These are phyloP conservation scores for Cyclotella choctawhatcheeana DNA, from an alignment of 108 stramenopile species.

Conservation along the genomic window DNA sequence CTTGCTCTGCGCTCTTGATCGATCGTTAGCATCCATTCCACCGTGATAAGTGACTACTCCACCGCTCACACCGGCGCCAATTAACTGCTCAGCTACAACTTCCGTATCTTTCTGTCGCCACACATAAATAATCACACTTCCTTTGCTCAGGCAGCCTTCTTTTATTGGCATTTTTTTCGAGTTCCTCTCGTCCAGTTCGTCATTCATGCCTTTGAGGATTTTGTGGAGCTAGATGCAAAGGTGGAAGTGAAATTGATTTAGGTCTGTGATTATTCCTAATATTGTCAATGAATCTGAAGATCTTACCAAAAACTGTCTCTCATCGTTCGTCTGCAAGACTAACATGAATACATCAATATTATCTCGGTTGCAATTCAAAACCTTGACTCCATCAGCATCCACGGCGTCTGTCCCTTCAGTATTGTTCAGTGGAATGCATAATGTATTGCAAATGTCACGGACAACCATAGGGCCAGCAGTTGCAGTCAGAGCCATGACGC, in stretches of 20 bases:
- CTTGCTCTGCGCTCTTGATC: conserved; percentile 79
- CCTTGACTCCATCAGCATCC: conserved; percentile 56
- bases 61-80: conserved; percentile 60
- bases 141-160: conserved; percentile 68
- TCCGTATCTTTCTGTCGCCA: conserved; percentile 91
- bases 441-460: conserved; percentile 80
- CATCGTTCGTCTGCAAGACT: conserved; percentile 64
- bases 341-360: conserved; percentile 83
- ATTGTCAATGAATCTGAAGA: too few species aligned
- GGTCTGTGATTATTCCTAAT: too few species aligned
- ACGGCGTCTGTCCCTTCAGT: neutral
- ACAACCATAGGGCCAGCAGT: conserved; percentile 89
- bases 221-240: conserved; percentile 67
- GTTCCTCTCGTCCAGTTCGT: conserved; percentile 2
- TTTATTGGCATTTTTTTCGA: conserved; percentile 44
- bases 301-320: conserved; percentile 70
- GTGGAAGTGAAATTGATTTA: too few species aligned
- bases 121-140: conserved; percentile 90
- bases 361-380: conserved; percentile 76
- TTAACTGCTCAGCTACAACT: conserved; percentile 80
- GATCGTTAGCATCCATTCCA: conserved; percentile 81
- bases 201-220: conserved; percentile 54
- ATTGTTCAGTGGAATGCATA: conserved; percentile 60
- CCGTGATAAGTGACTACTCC: conserved; percentile 89
- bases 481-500: conserved; percentile 91